Conservation (phyloP, 139 green algal species). For the Chlorella sorokiniana region DNA sequence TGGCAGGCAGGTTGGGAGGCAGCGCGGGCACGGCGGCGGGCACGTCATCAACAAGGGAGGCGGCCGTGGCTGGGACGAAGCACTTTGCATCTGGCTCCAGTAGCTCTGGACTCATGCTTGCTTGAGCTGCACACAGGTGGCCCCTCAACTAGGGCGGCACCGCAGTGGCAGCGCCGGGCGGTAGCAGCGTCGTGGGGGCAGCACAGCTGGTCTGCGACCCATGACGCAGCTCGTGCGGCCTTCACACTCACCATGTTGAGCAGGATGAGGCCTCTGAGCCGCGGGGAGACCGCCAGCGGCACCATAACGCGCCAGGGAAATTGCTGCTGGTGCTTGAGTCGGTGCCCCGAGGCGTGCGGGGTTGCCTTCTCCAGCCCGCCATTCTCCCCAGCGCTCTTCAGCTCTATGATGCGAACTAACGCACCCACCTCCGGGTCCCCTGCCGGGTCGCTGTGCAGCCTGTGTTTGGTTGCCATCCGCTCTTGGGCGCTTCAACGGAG, state of each 20-base stretch:
- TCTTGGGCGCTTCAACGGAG: not conserved
- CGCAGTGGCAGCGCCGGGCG: too few species aligned
- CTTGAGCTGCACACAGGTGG: too few species aligned
- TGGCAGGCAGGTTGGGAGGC: not conserved
- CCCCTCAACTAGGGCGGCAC: too few species aligned
- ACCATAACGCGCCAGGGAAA: conserved; percentile 17
- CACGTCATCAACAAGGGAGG: not conserved
- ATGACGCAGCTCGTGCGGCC: not conserved
- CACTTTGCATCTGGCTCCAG: too few species aligned
- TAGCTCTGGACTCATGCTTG: too few species aligned
- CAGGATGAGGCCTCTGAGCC: conserved; percentile 42
- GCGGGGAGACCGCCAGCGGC: conserved; percentile 11
- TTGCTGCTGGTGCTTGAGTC: not conserved
- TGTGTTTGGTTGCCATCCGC: not conserved
- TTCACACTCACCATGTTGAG: conserved; percentile 37
- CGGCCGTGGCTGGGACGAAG: too few species aligned
- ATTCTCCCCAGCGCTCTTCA: not conserved
- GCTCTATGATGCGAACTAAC: conserved; percentile 11
- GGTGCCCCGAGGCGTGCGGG: not conserved
- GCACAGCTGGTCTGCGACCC: too few species aligned
- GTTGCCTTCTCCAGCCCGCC: not conserved
- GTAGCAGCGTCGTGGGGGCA: not conserved
- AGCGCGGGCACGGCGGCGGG: not conserved
- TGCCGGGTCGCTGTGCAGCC: not conserved
- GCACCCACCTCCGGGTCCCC: not conserved